These are phyloP conservation scores for Sugiyamaella marilandica DNA, from an alignment of 805 yeast genomes.

Conservation along the genomic window DNA sequence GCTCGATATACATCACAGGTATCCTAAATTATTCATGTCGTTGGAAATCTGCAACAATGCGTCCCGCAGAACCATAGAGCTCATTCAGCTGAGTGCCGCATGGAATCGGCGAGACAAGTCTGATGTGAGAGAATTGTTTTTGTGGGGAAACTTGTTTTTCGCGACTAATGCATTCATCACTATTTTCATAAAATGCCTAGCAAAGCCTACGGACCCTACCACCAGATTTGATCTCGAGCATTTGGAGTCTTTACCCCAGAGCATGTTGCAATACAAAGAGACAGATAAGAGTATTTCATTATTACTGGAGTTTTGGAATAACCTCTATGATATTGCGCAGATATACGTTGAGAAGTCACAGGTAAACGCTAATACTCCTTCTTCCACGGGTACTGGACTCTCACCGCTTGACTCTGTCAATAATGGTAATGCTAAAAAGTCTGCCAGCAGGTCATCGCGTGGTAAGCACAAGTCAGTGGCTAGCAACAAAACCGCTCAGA, in stretches of 20 bases:
- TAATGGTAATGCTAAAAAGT: neutral
- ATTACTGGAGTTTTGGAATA: conserved; percentile 11
- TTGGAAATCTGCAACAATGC: conserved; percentile 21
- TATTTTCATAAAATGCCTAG: conserved; percentile 18
- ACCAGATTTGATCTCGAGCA: conserved; percentile 17
- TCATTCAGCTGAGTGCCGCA: conserved; percentile 7
- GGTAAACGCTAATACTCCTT: neutral
- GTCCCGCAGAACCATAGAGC: conserved; percentile 18
- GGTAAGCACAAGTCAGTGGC: neutral
- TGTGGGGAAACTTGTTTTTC: conserved; percentile 14
- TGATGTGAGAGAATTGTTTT: conserved; percentile 10
- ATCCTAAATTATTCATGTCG: conserved; percentile 18
- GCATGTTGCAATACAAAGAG: neutral
- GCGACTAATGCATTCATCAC: conserved; percentile 18
- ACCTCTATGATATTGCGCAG: conserved; percentile 2
- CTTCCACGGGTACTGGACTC: conserved; percentile 1
- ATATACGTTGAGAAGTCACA: conserved; percentile 10
- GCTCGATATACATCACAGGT: conserved; percentile 5
- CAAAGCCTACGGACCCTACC: conserved; percentile 16
- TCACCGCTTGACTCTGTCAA: neutral
- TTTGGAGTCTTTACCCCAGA: conserved; percentile 1
- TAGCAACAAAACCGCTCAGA: neutral
- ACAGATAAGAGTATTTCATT: neutral
- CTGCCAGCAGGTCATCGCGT: neutral
- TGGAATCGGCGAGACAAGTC: neutral